Evolutionary conservation across 148 eudicot species (phyloP), one percentile per base, ranked within the genome.

Genomic region (Camellia japonica): DNA sequence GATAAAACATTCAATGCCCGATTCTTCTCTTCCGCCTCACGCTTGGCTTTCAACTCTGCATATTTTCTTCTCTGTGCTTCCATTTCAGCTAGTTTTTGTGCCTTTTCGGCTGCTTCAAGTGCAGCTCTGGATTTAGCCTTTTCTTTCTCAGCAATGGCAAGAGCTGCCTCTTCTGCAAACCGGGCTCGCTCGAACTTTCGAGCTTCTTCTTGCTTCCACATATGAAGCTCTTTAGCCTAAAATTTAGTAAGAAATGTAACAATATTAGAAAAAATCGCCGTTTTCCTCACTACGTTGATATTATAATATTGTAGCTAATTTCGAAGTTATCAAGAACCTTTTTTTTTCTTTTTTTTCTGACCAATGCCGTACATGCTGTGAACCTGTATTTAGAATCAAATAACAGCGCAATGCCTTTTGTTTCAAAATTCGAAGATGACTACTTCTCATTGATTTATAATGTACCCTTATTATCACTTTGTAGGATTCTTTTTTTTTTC

Each of bases 21-120:
- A 19, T 88, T 81, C 78, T 91, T 94, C 80, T 87, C 97, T 51
- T 88, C 90, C 43, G 89, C 64, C 79, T 92, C 94, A 74, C 70
- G 80, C 83, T 84, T 91, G 41, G 91, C 94, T 83, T 86, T 92
- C 76, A 51, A 0, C 78, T 94, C 98, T 4, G 93, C 98, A 10
- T 75, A 73, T 84, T 61, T 85, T 65, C 98, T 88, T 86, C 93
- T 92, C 81, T 91, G 88, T 41, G 86, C 83, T 84, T 94, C 98
- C 83, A 80, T 83, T 69, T 91, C 93, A 16, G 98, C 98, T 66
- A 91, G 70, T 75, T 77, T 90, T 42, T 91, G 92, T 19, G 98
- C 95, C 41, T 91, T 90, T 67, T 92, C 90, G 7, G 98, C 97
- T n/a, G 94, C 95, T 88, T 94, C 95, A 70, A 90, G 74, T 15